Base-by-base conservation (phyloP, 2,329 filamentous ascomycete genomes). In the Aspergillus texensis region DNA sequence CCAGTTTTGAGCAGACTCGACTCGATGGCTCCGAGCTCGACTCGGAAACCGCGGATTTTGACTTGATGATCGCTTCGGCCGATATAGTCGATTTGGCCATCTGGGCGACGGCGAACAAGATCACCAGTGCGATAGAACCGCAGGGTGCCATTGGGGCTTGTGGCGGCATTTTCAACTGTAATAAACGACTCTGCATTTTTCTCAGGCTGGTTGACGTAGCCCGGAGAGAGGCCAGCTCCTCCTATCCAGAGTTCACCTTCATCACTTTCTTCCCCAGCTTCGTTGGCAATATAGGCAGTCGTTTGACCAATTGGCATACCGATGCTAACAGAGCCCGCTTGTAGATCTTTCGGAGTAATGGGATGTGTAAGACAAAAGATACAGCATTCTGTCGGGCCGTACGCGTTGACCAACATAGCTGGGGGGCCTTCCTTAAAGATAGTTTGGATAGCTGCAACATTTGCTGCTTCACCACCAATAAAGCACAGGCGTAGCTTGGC, bases 21-120 rank as follows among this genome's bases (percentile, higher is more conserved):
- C 75, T 96, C 93, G 67, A 97, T 94, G 65, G 96, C 93, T 62
- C 89, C 89, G 53, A 97, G 87, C 79, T 97, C 93, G 68, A 97
- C 93, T 58, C 93, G 86, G 83, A 95, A 96, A 1, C 93, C 93
- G 53, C 93, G 89, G 67, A 96, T 92, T 82, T 97, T 97, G 81
- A 96, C 90, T 75, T 96, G 93, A 65, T 89, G 84, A 71, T 96
- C 93, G 26, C 86, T 86, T 57, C 93, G 84, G 11, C 93, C 93
- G 6, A 90, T 87, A 71, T 86, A 90, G 68, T 89, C 87, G 16
- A 90, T 91, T 6, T 82, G 80, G 52, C 86, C 84, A 14, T 46
- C 32, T 70, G 91, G 19, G 10, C 43, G 19, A n/a, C 43, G n/a
- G 55, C 86, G 82, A 2, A 92, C 92, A 1, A 96, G 79, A 74